phyloP scores from a whole-genome alignment of 2,329 filamentous ascomycete species.

The Venturiaceae sp. region DNA sequence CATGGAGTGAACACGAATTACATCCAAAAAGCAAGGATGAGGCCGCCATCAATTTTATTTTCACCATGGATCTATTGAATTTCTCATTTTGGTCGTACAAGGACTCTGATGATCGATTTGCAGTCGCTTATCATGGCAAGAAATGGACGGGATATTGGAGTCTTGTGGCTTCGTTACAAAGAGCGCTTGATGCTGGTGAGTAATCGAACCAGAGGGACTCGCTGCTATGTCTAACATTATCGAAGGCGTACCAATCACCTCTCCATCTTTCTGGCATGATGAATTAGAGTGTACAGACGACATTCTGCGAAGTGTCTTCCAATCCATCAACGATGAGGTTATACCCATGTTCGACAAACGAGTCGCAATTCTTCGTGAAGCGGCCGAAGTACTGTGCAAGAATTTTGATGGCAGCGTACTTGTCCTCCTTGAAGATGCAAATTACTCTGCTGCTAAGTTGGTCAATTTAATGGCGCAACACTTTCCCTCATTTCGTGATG shows the following conservation, averaged over 20 bases:
- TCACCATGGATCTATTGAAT: conserved; percentile 93
- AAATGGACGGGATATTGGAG: conserved; percentile 95
- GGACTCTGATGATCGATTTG: conserved; percentile 61
- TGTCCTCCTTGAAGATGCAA: conserved; percentile 63
- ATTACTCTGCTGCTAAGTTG: conserved; percentile 70
- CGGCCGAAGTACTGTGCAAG: conserved; percentile 70
- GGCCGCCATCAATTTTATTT: conserved; percentile 79
- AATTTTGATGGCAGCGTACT: conserved; percentile 66
- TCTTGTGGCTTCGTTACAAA: conserved; percentile 74
- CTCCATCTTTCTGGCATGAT: conserved; percentile 75
- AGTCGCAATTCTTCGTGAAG: conserved; percentile 70
- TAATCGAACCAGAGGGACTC: background rate
- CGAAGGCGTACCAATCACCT: conserved; percentile 76
- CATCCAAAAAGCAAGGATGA: conserved; percentile 80
- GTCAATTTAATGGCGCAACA: conserved; percentile 77
- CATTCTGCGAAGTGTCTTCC: conserved; percentile 66
- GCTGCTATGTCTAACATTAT: background rate
- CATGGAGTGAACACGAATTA: conserved; percentile 81
- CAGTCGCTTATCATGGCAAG: conserved; percentile 70
- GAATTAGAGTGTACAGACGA: conserved; percentile 68
- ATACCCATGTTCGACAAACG: conserved; percentile 78
- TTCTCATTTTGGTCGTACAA: conserved; percentile 92
- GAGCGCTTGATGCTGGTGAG: conserved; percentile 77
- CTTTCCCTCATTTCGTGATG: conserved; percentile 81
- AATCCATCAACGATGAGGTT: conserved; percentile 74